Evolutionary conservation across 768 basidiomycete genomes (phyloP).

Genomic region (Leccinum variicolor): DNA sequence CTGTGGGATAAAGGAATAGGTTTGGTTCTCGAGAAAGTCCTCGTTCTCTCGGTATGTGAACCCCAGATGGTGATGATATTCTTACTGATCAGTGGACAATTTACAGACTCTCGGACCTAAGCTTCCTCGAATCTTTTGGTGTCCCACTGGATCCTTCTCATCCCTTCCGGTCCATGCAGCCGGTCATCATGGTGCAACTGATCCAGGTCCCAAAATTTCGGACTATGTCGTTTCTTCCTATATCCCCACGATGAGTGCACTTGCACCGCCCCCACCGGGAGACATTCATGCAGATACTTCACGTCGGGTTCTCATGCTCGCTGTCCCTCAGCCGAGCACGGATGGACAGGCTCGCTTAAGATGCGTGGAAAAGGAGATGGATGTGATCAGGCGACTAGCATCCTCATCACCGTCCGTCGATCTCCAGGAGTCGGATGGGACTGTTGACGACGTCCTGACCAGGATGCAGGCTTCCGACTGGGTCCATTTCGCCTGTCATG

Average conservation of each 20-base stretch:
- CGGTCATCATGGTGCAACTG: not conserved
- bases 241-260: constrained; percentile 24
- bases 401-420: not conserved
- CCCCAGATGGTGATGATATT: not conserved
- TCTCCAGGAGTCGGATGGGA: not conserved
- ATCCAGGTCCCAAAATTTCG: not conserved
- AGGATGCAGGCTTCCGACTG: not conserved
- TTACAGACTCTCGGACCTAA: not conserved
- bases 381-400: constrained; percentile 9
- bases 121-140: not conserved
- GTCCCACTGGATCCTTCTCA: not conserved
- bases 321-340: constrained; percentile 13
- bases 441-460: not conserved
- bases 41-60: not conserved
- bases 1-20: not conserved
- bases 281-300: not conserved
- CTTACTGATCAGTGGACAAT: not conserved
- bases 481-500: not conserved
- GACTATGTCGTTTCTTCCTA: constrained; percentile 20
- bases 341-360: constrained; percentile 4
- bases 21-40: not conserved
- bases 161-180: not conserved
- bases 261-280: not conserved
- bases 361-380: constrained; percentile 13
- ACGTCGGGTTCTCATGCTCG: constrained; percentile 1